Evolutionary conservation across 208 protist species (phyloP).

Genomic region (Phytomonas serpens): DNA sequence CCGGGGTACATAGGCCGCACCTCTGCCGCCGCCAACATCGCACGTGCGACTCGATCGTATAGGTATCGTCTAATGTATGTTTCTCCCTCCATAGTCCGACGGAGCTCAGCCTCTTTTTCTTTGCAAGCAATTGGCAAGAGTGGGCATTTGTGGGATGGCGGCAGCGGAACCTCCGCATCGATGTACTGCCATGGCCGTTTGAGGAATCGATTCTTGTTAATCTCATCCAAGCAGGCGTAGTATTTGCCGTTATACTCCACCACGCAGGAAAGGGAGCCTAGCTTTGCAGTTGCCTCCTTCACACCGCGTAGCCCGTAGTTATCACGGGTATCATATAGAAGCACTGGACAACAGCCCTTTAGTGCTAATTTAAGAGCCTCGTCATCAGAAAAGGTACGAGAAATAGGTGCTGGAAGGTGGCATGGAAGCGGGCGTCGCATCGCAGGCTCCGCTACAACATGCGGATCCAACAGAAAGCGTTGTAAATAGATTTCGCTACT

Average conservation of each 20-base stretch:
- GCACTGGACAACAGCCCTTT: constrained; percentile 83
- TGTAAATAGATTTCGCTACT: constrained; percentile 36
- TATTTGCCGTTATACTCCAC: constrained; percentile 70
- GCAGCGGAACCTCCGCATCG: constrained; percentile 46
- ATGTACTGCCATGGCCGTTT: constrained; percentile 80
- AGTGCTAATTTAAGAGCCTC: constrained; percentile 20
- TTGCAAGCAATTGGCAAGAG: constrained; percentile 12
- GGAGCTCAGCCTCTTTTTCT: constrained; percentile 7
- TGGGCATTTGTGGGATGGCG: constrained; percentile 48
- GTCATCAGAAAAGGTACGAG: constrained; percentile 4
- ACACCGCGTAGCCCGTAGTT: constrained; percentile 62
- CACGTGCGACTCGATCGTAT: constrained; percentile 77
- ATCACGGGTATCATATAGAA: constrained; percentile 85
- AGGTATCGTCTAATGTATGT: constrained; percentile 74
- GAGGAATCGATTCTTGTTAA: constrained; percentile 54
- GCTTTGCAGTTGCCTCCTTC: constrained; percentile 58
- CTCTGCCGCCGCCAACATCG: constrained; percentile 62
- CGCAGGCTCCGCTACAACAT: constrained; percentile 34
- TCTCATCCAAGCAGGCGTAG: constrained; percentile 64
- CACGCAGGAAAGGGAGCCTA: constrained; percentile 44
- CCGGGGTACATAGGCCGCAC: constrained; percentile 77
- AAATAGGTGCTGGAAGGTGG: constrained; percentile 22
- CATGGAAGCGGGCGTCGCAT: constrained; percentile 42
- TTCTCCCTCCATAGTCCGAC: constrained; percentile 38
- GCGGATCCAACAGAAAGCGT: constrained; percentile 56